These are phyloP conservation scores for Komagataella kurtzmanii DNA, from an alignment of 805 yeast genomes.

Conservation along the genomic window DNA sequence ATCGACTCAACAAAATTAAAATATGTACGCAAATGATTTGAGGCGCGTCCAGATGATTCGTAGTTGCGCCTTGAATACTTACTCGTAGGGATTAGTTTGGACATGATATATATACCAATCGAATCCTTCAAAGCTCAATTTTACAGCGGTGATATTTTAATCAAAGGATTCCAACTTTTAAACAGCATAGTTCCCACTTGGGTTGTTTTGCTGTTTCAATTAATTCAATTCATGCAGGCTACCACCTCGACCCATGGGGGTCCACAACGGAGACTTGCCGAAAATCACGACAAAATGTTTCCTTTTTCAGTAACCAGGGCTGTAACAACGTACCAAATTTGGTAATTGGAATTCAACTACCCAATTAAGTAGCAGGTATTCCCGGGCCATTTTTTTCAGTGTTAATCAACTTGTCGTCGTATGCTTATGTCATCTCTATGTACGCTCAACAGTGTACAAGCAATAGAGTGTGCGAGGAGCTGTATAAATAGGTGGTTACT, in stretches of 20 bases:
- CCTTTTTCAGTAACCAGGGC: background rate
- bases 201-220: background rate
- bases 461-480: no score
- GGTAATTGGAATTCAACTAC: background rate
- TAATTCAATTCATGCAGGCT: background rate
- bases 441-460: no score
- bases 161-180: background rate
- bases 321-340: background rate
- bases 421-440: no score
- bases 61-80: background rate
- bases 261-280: background rate
- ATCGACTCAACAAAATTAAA: background rate
- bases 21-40: background rate
- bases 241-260: background rate
- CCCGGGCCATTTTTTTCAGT: no score
- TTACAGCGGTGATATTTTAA: background rate
- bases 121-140: background rate
- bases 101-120: background rate
- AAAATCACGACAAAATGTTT: background rate
- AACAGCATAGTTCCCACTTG: background rate
- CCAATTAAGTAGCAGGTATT: background rate
- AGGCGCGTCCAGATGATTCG: background rate
- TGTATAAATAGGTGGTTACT: no score
- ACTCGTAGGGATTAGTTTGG: no score
- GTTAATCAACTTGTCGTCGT: no score